phyloP scores from a whole-genome alignment of 192 early-diverging fungal species.

The Chytriomyces sp. region DNA sequence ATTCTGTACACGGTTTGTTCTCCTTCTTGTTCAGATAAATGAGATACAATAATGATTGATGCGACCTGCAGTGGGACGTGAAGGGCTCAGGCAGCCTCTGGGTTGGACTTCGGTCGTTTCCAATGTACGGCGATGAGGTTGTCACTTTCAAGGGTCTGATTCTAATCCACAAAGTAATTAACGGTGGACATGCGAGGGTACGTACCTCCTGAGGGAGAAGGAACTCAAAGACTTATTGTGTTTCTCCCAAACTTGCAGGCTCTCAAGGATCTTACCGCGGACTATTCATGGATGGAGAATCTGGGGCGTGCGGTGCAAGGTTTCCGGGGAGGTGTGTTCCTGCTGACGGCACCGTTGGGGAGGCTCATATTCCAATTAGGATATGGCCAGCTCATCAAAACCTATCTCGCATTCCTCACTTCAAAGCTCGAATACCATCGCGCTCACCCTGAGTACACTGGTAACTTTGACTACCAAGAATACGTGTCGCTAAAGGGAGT shows the following conservation, averaged over 20 bases:
- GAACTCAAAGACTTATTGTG: no score
- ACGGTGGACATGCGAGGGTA: slow-evolving; percentile 85
- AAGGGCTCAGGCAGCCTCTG: slow-evolving; percentile 84
- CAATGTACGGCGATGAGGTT: slow-evolving; percentile 90
- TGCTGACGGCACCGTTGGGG: not conserved
- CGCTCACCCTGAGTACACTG: slow-evolving; percentile 89
- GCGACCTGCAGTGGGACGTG: no score
- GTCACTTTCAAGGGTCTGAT: slow-evolving; percentile 96
- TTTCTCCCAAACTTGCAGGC: no score
- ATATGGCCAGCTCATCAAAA: slow-evolving; percentile 85
- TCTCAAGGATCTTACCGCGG: slow-evolving; percentile 79
- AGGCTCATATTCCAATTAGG: slow-evolving; percentile 43
- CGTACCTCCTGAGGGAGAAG: no score
- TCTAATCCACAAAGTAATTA: slow-evolving; percentile 92
- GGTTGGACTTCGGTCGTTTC: slow-evolving; percentile 82
- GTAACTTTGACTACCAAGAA: slow-evolving; percentile 96
- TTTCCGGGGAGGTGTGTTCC: slow-evolving; percentile 23
- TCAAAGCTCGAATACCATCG: slow-evolving; percentile 92
- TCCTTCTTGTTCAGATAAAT: no score
- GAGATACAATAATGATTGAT: no score
- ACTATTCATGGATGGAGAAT: slow-evolving; percentile 84
- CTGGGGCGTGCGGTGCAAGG: slow-evolving; percentile 38
- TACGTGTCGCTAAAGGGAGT: slow-evolving; percentile 91
- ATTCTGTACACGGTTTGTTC: no score
- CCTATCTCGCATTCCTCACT: slow-evolving; percentile 86